Base-by-base conservation (phyloP, 2,329 filamentous ascomycete species). In the Fusarium incarnatum region DNA sequence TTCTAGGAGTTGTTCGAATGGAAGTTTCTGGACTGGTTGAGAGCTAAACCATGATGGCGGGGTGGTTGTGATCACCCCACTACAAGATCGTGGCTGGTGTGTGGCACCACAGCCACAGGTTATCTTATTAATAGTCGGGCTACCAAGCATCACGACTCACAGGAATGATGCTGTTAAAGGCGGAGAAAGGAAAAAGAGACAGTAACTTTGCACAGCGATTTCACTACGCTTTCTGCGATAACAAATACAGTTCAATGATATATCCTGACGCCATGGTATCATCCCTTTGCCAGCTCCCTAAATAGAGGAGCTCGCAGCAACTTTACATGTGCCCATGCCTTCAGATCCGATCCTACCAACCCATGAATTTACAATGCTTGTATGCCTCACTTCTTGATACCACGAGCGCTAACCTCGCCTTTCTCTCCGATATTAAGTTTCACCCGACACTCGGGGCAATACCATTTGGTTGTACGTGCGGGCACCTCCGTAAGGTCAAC, bases 381-480 rank as follows among this genome's bases (percentile, higher is more conserved):
- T 37, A 40, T 37, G 34, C 48, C 34, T 50, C 75, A 83, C 70
- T 80, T 84, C 79, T 80, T 86, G 13, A 88, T 80, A 8, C 86
- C 86, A 62, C 88, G 79, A n/a, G 87, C 87, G 64, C 80, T 90
- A 13, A 90, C 86, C 74, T 90, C 87, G 5, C 88, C 88, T 78
- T 84, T 88, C 79, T 89, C 87, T 8, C 88, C 88, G 71, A 90
- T 88, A 49, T 88, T 88, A 32, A 91, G 79, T 30, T 85, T 80
- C 66, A 87, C 86, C 42, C 90, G 84, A 76, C 93, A 96, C 52
- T 93, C 89, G 2, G 92, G 92, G 79, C 93, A 96, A 75, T 94
- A 96, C 93, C 93, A 96, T 79, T 94, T 94, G 4, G 90, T 90
- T 32, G 91, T 91, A 20, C 91, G 85, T 4, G 89, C 87, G 13